These are phyloP conservation scores for Coffea humblotiana DNA, from an alignment of 305 asterid species.

Conservation along the genomic window DNA sequence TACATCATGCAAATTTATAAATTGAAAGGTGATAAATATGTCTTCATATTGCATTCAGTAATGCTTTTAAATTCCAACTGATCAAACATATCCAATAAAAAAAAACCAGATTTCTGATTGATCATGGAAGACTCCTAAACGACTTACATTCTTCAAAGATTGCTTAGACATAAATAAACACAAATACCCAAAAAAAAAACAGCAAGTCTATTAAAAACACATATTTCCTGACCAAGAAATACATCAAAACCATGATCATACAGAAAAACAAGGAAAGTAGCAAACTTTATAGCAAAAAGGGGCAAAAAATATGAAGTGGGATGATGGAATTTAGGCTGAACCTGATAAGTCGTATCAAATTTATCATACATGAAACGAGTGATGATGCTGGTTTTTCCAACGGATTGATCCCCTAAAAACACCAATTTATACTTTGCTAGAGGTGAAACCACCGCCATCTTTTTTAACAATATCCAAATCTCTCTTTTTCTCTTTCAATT, in stretches of 20 bases:
- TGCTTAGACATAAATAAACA: background rate
- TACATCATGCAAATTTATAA: background rate
- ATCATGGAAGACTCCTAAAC: background rate
- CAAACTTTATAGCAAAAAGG: background rate
- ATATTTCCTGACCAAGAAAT: background rate
- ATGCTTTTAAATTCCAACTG: background rate
- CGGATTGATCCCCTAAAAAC: conserved; percentile 88
- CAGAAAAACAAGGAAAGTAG: background rate
- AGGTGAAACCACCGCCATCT: conserved; percentile 88
- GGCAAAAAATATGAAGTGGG: background rate
- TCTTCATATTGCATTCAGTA: background rate
- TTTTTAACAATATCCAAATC: background rate
- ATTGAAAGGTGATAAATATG: background rate
- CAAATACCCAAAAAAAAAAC: background rate
- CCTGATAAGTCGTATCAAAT: conserved; percentile 93
- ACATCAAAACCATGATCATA: background rate
- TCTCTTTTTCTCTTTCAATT: background rate
- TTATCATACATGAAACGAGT: conserved; percentile 92
- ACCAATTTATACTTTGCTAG: conserved; percentile 83
- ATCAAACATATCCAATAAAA: background rate
- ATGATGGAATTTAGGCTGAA: conserved; percentile 9
- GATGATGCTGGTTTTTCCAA: conserved; percentile 91
- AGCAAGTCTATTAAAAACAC: background rate
- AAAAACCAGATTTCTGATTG: background rate
- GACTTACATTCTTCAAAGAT: background rate